A percentile compares a stretch with the other conserved stretches of the same genome.
phyloP scores from a whole-genome alignment of 805 yeast species.

The Ogataea parapolymorpha region DNA sequence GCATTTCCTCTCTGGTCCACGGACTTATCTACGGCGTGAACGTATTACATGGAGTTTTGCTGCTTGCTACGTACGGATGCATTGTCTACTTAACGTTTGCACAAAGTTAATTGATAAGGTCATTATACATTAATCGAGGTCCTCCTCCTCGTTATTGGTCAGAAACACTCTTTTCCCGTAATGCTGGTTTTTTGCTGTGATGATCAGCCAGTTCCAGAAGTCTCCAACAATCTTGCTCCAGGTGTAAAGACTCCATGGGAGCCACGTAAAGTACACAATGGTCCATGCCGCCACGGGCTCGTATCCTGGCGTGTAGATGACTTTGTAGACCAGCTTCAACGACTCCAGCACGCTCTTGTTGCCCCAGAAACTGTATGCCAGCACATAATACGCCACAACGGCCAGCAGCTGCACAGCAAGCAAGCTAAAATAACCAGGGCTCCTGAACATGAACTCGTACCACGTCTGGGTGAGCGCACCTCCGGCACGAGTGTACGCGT shows the following conservation, averaged over 20 bases:
- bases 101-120: slow-evolving; percentile 4
- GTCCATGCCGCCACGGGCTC: neutral
- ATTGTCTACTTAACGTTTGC: slow-evolving; percentile 16
- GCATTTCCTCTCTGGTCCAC: slow-evolving; percentile 8
- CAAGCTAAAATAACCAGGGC: neutral
- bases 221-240: slow-evolving; percentile 1
- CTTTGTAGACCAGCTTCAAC: neutral
- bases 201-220: slow-evolving; percentile 13
- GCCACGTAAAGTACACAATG: neutral
- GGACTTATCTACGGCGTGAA: slow-evolving; percentile 15
- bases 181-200: slow-evolving; percentile 25
- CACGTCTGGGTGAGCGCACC: neutral
- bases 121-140: slow-evolving; percentile 4
- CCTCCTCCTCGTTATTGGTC: slow-evolving; percentile 23
- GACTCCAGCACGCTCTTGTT: neutral
- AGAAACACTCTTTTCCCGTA: slow-evolving; percentile 27
- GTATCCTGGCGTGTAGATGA: neutral
- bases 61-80: slow-evolving; percentile 12
- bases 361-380: neutral
- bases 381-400: neutral
- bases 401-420: neutral
- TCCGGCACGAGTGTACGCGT: neutral
- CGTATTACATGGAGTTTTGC: slow-evolving; percentile 11
- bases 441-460: neutral
- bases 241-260: slow-evolving; percentile 13